These are phyloP conservation scores for Isatis lusitanica DNA, from an alignment of 441 rosid genomes.

Conservation along the genomic window DNA sequence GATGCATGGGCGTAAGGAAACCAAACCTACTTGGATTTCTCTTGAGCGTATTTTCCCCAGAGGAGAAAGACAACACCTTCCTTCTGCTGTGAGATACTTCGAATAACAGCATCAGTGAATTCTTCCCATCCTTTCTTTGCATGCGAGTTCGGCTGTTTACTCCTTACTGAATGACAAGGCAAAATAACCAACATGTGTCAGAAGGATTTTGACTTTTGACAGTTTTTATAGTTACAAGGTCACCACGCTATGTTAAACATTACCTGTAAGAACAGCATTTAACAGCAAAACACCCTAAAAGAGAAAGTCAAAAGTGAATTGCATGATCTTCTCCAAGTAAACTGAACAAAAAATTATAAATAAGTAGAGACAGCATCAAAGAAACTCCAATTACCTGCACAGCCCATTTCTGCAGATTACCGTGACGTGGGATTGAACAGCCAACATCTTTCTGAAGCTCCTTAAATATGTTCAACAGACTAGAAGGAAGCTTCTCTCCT, in stretches of 20 bases:
- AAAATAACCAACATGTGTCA: conserved; percentile 3
- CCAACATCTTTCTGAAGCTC: conserved; percentile 85
- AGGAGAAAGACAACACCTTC: conserved; percentile 92
- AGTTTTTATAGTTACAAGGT: neutral
- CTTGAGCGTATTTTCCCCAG: conserved; percentile 95
- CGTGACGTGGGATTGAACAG: conserved; percentile 84
- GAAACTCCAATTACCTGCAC: conserved; percentile 53
- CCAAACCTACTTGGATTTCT: conserved; percentile 69
- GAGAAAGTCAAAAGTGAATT: conserved; percentile 11
- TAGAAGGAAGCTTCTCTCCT: conserved; percentile 78
- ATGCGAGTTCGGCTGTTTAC: conserved; percentile 89
- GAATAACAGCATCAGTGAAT: conserved; percentile 87
- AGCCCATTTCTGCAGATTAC: conserved; percentile 87
- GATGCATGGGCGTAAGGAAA: neutral
- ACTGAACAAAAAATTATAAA: neutral
- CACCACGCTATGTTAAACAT: neutral
- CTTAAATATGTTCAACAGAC: conserved; percentile 82
- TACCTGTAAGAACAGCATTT: conserved; percentile 91
- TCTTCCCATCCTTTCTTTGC: conserved; percentile 99
- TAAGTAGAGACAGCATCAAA: neutral
- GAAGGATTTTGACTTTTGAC: neutral
- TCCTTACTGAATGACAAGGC: conserved; percentile 55
- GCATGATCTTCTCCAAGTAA: conserved; percentile 9
- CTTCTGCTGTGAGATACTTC: conserved; percentile 70
- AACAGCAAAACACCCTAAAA: conserved; percentile 85